Conservation (phyloP, 371 early-diverging fungal genomes). For the Mortierella sp. region DNA sequence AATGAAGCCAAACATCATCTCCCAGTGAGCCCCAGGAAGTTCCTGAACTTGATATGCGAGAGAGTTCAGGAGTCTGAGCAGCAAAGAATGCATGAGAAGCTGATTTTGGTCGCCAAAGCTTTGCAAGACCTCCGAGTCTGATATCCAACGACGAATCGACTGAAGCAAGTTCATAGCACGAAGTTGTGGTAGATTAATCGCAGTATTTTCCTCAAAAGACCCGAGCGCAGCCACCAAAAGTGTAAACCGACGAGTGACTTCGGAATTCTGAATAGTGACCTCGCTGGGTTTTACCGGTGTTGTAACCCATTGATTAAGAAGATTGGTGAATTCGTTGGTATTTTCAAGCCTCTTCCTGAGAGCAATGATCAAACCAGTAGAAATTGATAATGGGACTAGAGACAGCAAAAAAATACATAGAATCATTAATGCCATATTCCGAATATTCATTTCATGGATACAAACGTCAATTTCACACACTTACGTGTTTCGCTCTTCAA, state of each 20-base stretch:
- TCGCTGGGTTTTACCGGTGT: conserved; percentile 32
- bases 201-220: conserved; percentile 25
- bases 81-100: conserved; percentile 54
- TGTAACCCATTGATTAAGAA: conserved; percentile 53
- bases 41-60: conserved; percentile 65
- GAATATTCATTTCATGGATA: background rate
- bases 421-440: background rate
- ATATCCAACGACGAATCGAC: conserved; percentile 61
- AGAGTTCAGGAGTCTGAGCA: conserved; percentile 58
- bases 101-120: conserved; percentile 25
- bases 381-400: conserved; percentile 32
- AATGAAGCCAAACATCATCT: conserved; percentile 62
- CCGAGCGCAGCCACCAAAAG: conserved; percentile 36
- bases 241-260: conserved; percentile 28
- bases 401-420: background rate
- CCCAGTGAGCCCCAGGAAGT: conserved; percentile 68
- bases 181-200: conserved; percentile 60
- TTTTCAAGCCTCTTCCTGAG: conserved; percentile 37
- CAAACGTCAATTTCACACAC: background rate
- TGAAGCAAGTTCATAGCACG: conserved; percentile 63
- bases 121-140: conserved; percentile 35
- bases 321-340: conserved; percentile 46
- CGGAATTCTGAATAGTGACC: conserved; percentile 15
- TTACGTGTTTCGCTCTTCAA: conserved; percentile 40
- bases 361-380: conserved; percentile 35